Evolutionary conservation across 1,284 basidiomycete species (phyloP).

Genomic region (Pseudozyma pruni): DNA sequence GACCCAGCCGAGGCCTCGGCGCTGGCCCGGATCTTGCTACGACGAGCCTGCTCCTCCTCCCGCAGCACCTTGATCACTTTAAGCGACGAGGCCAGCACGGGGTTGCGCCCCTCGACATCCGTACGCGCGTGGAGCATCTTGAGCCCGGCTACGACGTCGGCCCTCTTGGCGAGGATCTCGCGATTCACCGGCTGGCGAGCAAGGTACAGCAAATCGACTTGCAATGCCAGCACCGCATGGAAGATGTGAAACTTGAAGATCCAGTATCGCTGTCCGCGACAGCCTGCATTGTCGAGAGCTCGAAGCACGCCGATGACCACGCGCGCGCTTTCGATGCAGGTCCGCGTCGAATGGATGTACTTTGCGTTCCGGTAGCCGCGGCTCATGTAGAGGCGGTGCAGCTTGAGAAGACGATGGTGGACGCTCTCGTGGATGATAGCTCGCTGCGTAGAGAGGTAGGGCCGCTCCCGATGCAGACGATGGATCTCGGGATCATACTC

Average conservation of each 20-base stretch:
- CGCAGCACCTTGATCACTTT: conserved; percentile 50
- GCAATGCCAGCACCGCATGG: conserved; percentile 44
- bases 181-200: conserved; percentile 30
- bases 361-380: conserved; percentile 57
- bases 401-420: conserved; percentile 56
- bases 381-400: conserved; percentile 57
- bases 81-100: conserved; percentile 41
- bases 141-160: conserved; percentile 40
- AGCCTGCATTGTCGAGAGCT: conserved; percentile 28
- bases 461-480: conserved; percentile 49
- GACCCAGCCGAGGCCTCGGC: conserved; percentile 9
- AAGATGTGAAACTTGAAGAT: conserved; percentile 51
- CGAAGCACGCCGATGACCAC: conserved; percentile 39
- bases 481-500: conserved; percentile 57
- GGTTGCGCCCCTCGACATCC: conserved; percentile 43
- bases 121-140: conserved; percentile 48
- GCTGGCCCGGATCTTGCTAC: conserved; percentile 2
- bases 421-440: conserved; percentile 54
- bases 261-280: conserved; percentile 41
- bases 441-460: conserved; percentile 56
- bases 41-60: conserved; percentile 37
- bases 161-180: conserved; percentile 39
- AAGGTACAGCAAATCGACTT: conserved; percentile 43
- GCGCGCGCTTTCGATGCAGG: conserved; percentile 48
- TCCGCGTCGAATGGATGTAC: conserved; percentile 54